Evolutionary conservation across 1,139 yeast species (phyloP).

Genomic region (Taphrina communis): DNA sequence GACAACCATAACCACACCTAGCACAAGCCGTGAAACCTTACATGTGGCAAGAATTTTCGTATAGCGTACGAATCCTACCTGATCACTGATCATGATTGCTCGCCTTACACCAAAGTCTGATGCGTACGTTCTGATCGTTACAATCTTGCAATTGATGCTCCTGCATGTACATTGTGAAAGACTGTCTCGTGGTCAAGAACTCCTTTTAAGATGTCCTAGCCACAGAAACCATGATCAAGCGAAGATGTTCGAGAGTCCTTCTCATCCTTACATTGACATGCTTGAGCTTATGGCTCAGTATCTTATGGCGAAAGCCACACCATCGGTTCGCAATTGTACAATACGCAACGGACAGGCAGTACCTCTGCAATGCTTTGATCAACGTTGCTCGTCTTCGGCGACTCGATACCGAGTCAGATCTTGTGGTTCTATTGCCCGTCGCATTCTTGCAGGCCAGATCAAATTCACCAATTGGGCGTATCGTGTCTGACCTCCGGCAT

Average conservation of each 20-base stretch:
- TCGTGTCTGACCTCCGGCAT: background rate
- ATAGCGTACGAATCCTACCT: no score
- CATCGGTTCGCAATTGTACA: constrained; percentile 2
- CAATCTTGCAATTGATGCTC: no score
- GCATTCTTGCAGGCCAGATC: background rate
- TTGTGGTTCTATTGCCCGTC: constrained; percentile 12
- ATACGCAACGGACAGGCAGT: constrained; percentile 24
- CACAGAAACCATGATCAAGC: background rate
- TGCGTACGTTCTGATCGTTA: no score
- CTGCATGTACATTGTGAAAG: no score
- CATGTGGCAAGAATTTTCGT: no score
- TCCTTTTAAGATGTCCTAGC: no score
- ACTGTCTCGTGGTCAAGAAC: no score
- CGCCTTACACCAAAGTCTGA: no score
- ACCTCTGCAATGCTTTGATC: constrained; percentile 26
- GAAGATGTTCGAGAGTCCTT: background rate
- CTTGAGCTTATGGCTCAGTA: background rate
- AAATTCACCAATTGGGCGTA: background rate
- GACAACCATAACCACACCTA: no score
- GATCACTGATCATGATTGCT: no score
- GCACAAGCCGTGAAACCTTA: no score
- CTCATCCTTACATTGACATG: background rate
- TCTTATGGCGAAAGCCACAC: background rate
- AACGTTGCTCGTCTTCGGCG: constrained; percentile 8
- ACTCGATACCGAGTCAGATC: background rate